Conservation (phyloP, 2,329 filamentous ascomycete species). For the Colletotrichum phormii region DNA sequence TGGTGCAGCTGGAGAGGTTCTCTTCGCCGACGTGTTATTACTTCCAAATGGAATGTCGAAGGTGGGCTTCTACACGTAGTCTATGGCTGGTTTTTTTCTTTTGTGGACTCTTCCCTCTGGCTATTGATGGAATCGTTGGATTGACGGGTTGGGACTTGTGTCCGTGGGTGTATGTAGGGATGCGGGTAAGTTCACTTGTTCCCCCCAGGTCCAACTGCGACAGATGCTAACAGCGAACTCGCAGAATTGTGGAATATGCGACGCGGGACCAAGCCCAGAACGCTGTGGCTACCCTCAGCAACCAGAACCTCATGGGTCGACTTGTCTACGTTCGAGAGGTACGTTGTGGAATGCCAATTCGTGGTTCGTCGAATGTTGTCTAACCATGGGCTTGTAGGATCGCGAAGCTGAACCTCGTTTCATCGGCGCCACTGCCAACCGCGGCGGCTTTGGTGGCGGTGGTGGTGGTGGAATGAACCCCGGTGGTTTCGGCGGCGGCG, state of each 20-base stretch:
- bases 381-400: constrained; percentile 69
- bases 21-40: constrained; percentile 99
- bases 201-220: not conserved
- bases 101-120: constrained; percentile 71
- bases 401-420: constrained; percentile 98
- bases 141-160: constrained; percentile 97
- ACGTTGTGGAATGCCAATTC: constrained; percentile 45
- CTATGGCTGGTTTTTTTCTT: constrained; percentile 84
- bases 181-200: constrained; percentile 83
- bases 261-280: constrained; percentile 99
- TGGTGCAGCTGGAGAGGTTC: constrained; percentile 91
- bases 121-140: constrained; percentile 90
- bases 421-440: constrained; percentile 76
- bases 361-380: not conserved
- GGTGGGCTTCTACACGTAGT: constrained; percentile 96
- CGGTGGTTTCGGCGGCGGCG: constrained; percentile 51
- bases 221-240: constrained; percentile 44
- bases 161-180: constrained; percentile 95
- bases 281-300: constrained; percentile 97
- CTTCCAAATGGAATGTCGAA: constrained; percentile 99
- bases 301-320: constrained; percentile 98
- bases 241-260: constrained; percentile 99
- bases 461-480: constrained; percentile 70
- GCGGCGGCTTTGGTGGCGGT: constrained; percentile 70
- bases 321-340: constrained; percentile 99